Percentiles rank a stretch among this genome's conserved stretches.
Conservation (phyloP, 352 stramenopile genomes). For the Pythium utonaiense region DNA sequence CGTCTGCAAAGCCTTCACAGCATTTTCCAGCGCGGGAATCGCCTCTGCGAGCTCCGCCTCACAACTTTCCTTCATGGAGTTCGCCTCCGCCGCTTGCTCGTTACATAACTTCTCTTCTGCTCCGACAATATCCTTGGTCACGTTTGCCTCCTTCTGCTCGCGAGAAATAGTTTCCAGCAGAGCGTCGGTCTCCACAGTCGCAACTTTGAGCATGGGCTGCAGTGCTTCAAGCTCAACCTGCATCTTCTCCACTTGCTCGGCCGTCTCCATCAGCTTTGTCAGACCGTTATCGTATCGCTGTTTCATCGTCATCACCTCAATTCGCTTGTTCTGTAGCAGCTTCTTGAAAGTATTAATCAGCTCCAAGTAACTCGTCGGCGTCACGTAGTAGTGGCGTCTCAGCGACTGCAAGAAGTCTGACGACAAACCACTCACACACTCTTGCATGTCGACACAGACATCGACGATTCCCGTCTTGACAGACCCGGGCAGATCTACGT, state of each 20-base stretch:
- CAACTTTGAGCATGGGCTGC: conserved; percentile 90
- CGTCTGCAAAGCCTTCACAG: conserved; percentile 89
- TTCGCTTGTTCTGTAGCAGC: conserved; percentile 87
- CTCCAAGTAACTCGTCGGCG: conserved; percentile 93
- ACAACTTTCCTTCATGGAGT: conserved; percentile 88
- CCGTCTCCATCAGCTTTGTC: conserved; percentile 92
- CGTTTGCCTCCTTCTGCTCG: conserved; percentile 88
- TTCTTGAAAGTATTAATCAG: conserved; percentile 96
- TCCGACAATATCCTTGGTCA: conserved; percentile 77
- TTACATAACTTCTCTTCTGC: conserved; percentile 86
- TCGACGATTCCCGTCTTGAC: conserved; percentile 90
- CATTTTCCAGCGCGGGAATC: conserved; percentile 90
- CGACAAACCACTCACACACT: conserved; percentile 85
- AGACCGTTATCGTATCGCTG: conserved; percentile 92
- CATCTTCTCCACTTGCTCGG: conserved; percentile 93
- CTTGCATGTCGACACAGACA: conserved; percentile 94
- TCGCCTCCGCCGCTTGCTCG: conserved; percentile 84
- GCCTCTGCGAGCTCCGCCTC: conserved; percentile 91
- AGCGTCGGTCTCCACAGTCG: conserved; percentile 88
- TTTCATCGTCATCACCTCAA: conserved; percentile 90
- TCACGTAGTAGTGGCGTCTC: conserved; percentile 94
- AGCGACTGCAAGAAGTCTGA: conserved; percentile 83
- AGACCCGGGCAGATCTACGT: conserved; percentile 74
- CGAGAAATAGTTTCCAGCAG: conserved; percentile 87
- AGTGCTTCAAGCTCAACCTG: conserved; percentile 90